Evolutionary conservation across 192 early-diverging fungal genomes (phyloP), one percentile per base, ranked within the genome.

Genomic region (Coemansia sp.): DNA sequence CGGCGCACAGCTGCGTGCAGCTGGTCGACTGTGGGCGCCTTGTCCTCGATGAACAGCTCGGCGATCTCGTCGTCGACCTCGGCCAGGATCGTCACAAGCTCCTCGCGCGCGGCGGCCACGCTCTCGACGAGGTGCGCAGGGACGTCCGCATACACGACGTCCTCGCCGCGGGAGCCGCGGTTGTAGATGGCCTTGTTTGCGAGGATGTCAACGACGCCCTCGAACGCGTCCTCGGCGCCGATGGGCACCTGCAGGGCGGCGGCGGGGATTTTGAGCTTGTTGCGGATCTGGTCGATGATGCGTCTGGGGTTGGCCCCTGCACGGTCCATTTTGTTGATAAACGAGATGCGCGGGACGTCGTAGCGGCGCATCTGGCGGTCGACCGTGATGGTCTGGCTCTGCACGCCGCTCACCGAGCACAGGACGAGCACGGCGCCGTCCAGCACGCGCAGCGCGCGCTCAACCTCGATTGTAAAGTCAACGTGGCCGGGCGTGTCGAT

Each of bases 291-390:
- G 6, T 91, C 89, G 38, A 91, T 85, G 28, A 93, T 86, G 60
- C 88, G 84, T 62, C 73, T 81, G 1, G 91, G 90, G 60, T 93
- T 91, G n/a, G 91, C 87, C 57, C 91, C 91, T 35, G 90, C 87
- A 62, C 91, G 88, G 76, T 93, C 91, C 89, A 93, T 89, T 80
- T 93, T 93, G 84, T 93, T 93, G 64, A 93, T 89, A 48, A 93
- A 93, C 35, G 88, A 90, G 53, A 93, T 88, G 56, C 91, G 86
- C 19, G 91, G 91, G 28, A 93, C 91, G 49, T 85, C 86, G 73
- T 93, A 93, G 58, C 91, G 85, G 78, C 88, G 88, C 91, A 93
- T 93, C 69, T 93, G 91, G 64, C 91, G 89, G 69, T 93, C 91
- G 25, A 93, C 91, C 4, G 91, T 93, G 35, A 93, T 93, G 21